Conservation (phyloP, 1,139 yeast species). For the Blastobotrys malaysiensis region DNA sequence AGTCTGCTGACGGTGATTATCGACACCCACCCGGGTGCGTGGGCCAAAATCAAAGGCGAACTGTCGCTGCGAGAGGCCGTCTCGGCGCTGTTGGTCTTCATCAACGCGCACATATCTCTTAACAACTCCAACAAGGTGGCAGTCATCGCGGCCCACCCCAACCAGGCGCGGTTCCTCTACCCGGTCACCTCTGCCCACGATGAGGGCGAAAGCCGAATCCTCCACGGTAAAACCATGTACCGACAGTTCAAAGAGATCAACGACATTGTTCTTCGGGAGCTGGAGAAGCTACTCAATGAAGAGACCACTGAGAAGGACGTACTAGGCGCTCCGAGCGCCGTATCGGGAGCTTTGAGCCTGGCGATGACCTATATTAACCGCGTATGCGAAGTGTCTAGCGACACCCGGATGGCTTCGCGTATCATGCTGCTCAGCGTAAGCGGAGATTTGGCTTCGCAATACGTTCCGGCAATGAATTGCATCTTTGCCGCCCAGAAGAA, state of each 20-base stretch:
- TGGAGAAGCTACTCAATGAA: conserved; percentile 44
- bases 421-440: conserved; percentile 69
- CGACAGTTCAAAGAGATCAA: conserved; percentile 81
- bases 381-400: conserved; percentile 30
- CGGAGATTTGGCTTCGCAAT: conserved; percentile 73
- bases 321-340: conserved; percentile 38
- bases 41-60: conserved; percentile 52
- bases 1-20: conserved; percentile 73
- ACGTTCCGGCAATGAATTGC: conserved; percentile 91
- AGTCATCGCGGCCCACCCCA: conserved; percentile 69
- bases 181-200: conserved; percentile 39
- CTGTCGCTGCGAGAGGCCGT: conserved; percentile 50
- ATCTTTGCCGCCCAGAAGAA: conserved; percentile 92
- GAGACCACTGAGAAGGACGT: conserved; percentile 6
- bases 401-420: conserved; percentile 53
- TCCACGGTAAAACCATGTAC: conserved; percentile 53
- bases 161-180: conserved; percentile 65
- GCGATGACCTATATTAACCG: conserved; percentile 79
- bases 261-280: conserved; percentile 62
- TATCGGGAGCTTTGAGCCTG: conserved; percentile 74
- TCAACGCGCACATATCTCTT: conserved; percentile 82
- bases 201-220: conserved; percentile 21
- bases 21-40: conserved; percentile 72
- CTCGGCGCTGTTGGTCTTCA: conserved; percentile 58
- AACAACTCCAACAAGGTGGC: conserved; percentile 84